Percentiles rank a stretch among this genome's conserved stretches.
These are phyloP conservation scores for Aspergillus sclerotioniger DNA, from an alignment of 495 filamentous ascomycete species.

Conservation along the genomic window DNA sequence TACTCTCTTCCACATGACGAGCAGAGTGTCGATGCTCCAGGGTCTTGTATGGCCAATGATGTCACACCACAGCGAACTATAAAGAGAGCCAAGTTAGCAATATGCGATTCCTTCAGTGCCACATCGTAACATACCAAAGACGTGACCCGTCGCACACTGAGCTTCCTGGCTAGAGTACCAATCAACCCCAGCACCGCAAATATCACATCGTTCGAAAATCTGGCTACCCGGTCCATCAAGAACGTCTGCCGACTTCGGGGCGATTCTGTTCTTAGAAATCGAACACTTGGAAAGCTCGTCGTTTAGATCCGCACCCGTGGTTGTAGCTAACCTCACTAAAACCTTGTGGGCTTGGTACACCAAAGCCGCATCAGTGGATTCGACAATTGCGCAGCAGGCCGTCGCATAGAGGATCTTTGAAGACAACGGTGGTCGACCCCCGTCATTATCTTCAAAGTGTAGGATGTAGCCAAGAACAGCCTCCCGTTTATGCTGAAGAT, in stretches of 20 bases:
- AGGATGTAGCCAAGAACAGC: slow-evolving; percentile 32
- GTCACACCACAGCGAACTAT: slow-evolving; percentile 55
- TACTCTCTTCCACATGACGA: slow-evolving; percentile 47
- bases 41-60: slow-evolving; percentile 53
- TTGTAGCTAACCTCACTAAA: slow-evolving; percentile 27
- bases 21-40: slow-evolving; percentile 55
- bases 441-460: slow-evolving; percentile 13
- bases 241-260: slow-evolving; percentile 26
- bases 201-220: slow-evolving; percentile 46
- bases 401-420: slow-evolving; percentile 38
- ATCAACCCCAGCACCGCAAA: slow-evolving; percentile 43
- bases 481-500: slow-evolving; percentile 15
- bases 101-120: background rate
- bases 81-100: background rate
- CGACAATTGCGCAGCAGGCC: slow-evolving; percentile 39
- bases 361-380: slow-evolving; percentile 23
- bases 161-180: slow-evolving; percentile 40
- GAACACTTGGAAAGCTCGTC: slow-evolving; percentile 36
- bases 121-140: slow-evolving; percentile 39
- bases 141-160: slow-evolving; percentile 47
- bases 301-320: slow-evolving; percentile 29
- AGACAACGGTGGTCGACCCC: slow-evolving; percentile 14
- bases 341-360: slow-evolving; percentile 28
- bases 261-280: slow-evolving; percentile 11
- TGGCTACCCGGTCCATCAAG: slow-evolving; percentile 22